phyloP scores from a whole-genome alignment of 2,329 filamentous ascomycete genomes.

The Calonectria naviculata region DNA sequence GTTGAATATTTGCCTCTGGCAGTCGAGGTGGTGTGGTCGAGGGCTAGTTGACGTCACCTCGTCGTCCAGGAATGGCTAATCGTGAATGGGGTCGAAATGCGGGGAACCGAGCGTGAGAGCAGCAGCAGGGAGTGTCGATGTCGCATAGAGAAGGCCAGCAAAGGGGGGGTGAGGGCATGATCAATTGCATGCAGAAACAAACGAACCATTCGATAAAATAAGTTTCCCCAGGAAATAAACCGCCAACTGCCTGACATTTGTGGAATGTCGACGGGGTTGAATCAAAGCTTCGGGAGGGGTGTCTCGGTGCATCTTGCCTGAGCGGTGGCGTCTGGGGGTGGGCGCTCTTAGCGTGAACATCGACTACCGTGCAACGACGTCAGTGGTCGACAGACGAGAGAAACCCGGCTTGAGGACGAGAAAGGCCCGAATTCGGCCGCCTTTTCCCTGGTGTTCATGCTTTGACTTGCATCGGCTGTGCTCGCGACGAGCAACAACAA shows the following conservation, averaged over 20 bases:
- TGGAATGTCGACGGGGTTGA: background rate
- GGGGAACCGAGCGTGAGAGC: conserved; percentile 23
- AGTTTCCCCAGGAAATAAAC: background rate
- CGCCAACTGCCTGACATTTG: background rate
- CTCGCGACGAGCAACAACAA: background rate
- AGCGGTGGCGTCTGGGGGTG: conserved; percentile 30
- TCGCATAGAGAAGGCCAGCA: background rate
- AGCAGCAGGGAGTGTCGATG: conserved; percentile 14
- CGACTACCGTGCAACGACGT: background rate
- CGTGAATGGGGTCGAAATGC: conserved; percentile 29
- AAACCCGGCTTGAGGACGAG: background rate
- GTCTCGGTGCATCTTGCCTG: background rate
- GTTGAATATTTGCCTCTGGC: background rate
- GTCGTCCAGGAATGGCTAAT: conserved; percentile 25
- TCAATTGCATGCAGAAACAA: background rate
- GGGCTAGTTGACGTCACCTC: conserved; percentile 35
- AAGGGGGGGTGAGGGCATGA: conserved; percentile 19
- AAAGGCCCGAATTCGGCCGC: conserved; percentile 19
- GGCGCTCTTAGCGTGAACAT: conserved; percentile 7
- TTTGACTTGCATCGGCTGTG: background rate
- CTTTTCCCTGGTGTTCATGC: background rate
- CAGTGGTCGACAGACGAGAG: background rate
- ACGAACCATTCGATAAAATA: background rate
- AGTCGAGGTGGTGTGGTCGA: conserved; percentile 5
- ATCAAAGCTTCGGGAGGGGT: background rate